Evolutionary conservation across 768 basidiomycete species (phyloP).

Genomic region (Leccinum longicurvipes): DNA sequence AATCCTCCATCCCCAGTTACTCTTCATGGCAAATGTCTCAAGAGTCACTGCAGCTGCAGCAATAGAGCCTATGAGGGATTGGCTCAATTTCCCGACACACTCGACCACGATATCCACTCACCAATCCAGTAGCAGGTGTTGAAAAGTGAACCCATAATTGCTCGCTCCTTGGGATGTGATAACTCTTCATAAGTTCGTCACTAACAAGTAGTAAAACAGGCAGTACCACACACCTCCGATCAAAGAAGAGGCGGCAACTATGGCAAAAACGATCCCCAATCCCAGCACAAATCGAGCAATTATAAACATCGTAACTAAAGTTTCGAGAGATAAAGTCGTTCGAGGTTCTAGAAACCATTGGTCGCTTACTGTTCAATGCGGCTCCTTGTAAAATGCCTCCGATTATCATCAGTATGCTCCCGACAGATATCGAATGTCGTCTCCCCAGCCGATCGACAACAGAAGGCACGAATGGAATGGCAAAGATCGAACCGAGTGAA

Average conservation of each 20-base stretch:
- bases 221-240: constrained; percentile 14
- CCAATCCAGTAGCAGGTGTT: constrained; percentile 8
- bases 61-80: constrained; percentile 13
- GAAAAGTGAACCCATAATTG: constrained; percentile 12
- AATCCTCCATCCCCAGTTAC: constrained; percentile 68
- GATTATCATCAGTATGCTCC: neutral
- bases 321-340: neutral
- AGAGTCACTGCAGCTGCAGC: constrained; percentile 53
- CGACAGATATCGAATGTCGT: constrained; percentile 13
- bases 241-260: constrained; percentile 21
- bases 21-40: constrained; percentile 57
- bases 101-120: neutral
- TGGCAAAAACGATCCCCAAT: constrained; percentile 8
- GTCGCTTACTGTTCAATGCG: constrained; percentile 12
- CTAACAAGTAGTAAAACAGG: too few relatives aligned
- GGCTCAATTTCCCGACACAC: neutral
- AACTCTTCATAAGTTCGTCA: constrained; percentile 10
- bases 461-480: constrained; percentile 39
- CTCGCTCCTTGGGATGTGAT: constrained; percentile 24
- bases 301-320: constrained; percentile 13
- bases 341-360: neutral
- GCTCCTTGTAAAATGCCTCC: constrained; percentile 17
- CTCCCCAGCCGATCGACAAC: constrained; percentile 14
- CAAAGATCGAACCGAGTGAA: constrained; percentile 52
- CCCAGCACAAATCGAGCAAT: constrained; percentile 19